Evolutionary conservation across 257 asterid genomes (phyloP).

Genomic region (Knoxia roxburghii): DNA sequence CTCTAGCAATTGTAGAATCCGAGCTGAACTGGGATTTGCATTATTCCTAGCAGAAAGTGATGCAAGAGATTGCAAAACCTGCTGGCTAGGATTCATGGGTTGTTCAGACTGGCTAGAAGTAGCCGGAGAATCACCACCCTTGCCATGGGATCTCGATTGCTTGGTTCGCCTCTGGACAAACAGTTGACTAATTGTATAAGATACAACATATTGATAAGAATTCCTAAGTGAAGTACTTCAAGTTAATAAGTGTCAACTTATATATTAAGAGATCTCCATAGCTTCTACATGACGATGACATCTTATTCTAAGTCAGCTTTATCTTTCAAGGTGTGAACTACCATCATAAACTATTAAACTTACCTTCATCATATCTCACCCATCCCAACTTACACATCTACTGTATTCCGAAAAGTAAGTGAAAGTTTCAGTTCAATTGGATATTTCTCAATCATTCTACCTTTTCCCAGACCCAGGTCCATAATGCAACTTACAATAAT

Average conservation of each 20-base stretch:
- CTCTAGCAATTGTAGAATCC: conserved; percentile 26
- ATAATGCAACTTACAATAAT: too few species aligned
- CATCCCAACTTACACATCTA: neutral
- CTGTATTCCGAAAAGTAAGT: neutral
- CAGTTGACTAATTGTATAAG: too few species aligned
- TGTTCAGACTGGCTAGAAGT: conserved; percentile 35
- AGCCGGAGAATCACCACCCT: conserved; percentile 32
- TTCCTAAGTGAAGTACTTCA: neutral
- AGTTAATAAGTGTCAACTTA: neutral
- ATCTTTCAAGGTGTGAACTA: too few species aligned
- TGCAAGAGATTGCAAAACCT: conserved; percentile 72
- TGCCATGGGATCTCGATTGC: conserved; percentile 39
- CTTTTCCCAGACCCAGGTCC: too few species aligned
- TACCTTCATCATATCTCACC: neutral
- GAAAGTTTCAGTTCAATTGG: neutral
- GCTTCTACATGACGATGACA: too few species aligned
- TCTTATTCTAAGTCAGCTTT: too few species aligned
- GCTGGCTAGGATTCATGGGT: conserved; percentile 49
- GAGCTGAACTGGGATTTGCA: conserved; percentile 24
- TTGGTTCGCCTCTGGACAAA: conserved; percentile 50
- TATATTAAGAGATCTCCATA: too few species aligned
- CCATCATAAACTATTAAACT: too few species aligned
- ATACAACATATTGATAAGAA: neutral
- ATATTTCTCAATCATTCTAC: too few species aligned
- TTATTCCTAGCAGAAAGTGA: conserved; percentile 36